A percentile compares a stretch with the other conserved stretches of the same genome.
Evolutionary conservation across 331 rosid species (phyloP).

Genomic region (Phaseolus coccineus): DNA sequence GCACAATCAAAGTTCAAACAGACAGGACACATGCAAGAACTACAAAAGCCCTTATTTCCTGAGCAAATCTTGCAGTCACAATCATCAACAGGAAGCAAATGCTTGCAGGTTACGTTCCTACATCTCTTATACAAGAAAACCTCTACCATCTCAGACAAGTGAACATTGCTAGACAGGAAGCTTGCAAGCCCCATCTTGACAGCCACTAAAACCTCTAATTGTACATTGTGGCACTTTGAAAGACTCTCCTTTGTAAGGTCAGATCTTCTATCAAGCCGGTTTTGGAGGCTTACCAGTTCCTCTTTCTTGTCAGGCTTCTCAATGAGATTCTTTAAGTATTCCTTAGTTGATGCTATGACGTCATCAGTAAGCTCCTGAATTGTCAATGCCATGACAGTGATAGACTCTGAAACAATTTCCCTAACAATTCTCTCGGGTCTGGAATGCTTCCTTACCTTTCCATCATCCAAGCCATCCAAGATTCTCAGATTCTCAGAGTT

Average conservation of each 20-base stretch:
- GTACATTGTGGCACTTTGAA: slow-evolving; percentile 74
- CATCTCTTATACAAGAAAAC: slow-evolving; percentile 81
- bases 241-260: slow-evolving; percentile 84
- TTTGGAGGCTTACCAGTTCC: slow-evolving; percentile 72
- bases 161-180: slow-evolving; percentile 68
- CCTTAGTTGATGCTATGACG: slow-evolving; percentile 58
- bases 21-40: slow-evolving; percentile 94
- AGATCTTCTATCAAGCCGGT: slow-evolving; percentile 73
- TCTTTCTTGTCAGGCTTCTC: slow-evolving; percentile 78
- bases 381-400: slow-evolving; percentile 58
- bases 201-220: slow-evolving; percentile 76
- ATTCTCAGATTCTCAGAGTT: slow-evolving; percentile 76
- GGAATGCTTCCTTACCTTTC: slow-evolving; percentile 58
- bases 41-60: slow-evolving; percentile 83
- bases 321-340: slow-evolving; percentile 75
- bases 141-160: slow-evolving; percentile 76
- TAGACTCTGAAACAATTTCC: slow-evolving; percentile 70
- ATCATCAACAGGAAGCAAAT: slow-evolving; percentile 89
- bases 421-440: slow-evolving; percentile 77
- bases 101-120: slow-evolving; percentile 80
- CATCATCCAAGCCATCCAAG: slow-evolving; percentile 68
- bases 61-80: slow-evolving; percentile 97
- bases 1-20: slow-evolving; percentile 98
- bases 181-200: slow-evolving; percentile 80
- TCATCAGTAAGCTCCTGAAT: slow-evolving; percentile 84